Evolutionary conservation across 805 yeast species (phyloP), one percentile per base, ranked within the genome.

Genomic region (Myxozyma melibiosi): DNA sequence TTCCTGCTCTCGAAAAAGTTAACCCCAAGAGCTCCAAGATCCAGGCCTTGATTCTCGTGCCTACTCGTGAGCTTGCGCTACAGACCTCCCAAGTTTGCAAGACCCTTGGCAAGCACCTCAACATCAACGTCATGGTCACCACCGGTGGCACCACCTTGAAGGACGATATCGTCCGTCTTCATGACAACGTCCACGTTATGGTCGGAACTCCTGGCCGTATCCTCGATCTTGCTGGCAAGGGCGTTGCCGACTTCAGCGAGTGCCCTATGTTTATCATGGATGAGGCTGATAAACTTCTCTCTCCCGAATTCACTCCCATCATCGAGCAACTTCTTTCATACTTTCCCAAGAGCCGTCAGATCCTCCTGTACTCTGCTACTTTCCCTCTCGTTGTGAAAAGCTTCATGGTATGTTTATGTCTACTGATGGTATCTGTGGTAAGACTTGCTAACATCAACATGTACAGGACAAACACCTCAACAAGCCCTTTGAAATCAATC

Each of bases 191-290:
- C 37, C 98, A 94, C 73, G 83, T 94, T 40, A 76, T 94, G 59
- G 99, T 94, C 41, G 99, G 97, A 64, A 94, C 99, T 33, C 98
- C 98, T 2, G 99, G 99, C 67, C 85, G 99, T 78, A 91, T 94
- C 37, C 80, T 94, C 60, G 99, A 94, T 74, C 82, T 94, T 70
- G 97, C 97, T 5, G 81, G 90, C 31, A 86, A 96, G 77, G 79
- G 81, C 52, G 79, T 92, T 53, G 96, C 96, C 11, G 96, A 92
- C 70, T 81, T 94, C 58, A 84, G 88, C 53, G 87, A 86, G 61
- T 89, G 96, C 74, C 85, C 87, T 43, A 78, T 89, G 72, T 90
- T 94, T 71, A 85, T 95, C 52, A 90, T 94, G 97, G 99, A 94
- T 74, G 99, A 94, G 79, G 99, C 99, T 56, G 99, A 94, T 74